These are phyloP conservation scores for Globisporangium emineosum DNA, from an alignment of 352 stramenopile species.

Conservation along the genomic window DNA sequence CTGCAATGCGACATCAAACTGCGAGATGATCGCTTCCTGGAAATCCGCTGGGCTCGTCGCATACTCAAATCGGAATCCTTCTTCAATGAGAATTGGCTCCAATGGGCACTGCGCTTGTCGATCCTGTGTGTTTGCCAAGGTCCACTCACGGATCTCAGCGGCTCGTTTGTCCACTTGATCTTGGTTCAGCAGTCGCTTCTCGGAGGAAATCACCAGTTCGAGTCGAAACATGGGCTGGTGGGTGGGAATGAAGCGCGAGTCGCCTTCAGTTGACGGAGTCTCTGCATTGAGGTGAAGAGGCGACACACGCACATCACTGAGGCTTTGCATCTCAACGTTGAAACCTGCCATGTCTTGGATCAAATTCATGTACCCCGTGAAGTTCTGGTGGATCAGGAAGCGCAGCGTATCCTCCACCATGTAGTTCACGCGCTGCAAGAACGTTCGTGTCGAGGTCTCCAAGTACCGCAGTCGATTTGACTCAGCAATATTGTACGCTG, in stretches of 20 bases:
- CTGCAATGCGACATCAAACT: constrained; percentile 84
- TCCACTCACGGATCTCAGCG: constrained; percentile 64
- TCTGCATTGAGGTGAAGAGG: not conserved
- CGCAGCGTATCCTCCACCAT: constrained; percentile 78
- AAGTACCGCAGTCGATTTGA: constrained; percentile 72
- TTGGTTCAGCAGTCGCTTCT: constrained; percentile 57
- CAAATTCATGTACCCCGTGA: constrained; percentile 60
- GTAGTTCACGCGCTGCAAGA: constrained; percentile 81
- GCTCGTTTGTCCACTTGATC: constrained; percentile 44
- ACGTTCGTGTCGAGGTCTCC: constrained; percentile 41
- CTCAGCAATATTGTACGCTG: constrained; percentile 60
- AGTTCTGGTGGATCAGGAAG: constrained; percentile 61
- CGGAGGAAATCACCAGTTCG: constrained; percentile 61
- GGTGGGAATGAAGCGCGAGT: constrained; percentile 10
- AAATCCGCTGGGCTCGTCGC: constrained; percentile 66
- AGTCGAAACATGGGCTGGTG: constrained; percentile 75
- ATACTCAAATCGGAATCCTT: constrained; percentile 80
- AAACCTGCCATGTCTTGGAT: constrained; percentile 71
- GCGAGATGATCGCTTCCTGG: constrained; percentile 49
- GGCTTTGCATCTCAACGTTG: constrained; percentile 44
- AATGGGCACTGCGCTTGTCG: constrained; percentile 52
- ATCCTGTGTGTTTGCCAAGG: constrained; percentile 46
- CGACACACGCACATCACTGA: constrained; percentile 41
- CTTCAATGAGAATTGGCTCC: constrained; percentile 34
- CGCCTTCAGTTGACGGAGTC: no score